Evolutionary conservation across 805 yeast species (phyloP).

Genomic region (Saturnispora sekii): DNA sequence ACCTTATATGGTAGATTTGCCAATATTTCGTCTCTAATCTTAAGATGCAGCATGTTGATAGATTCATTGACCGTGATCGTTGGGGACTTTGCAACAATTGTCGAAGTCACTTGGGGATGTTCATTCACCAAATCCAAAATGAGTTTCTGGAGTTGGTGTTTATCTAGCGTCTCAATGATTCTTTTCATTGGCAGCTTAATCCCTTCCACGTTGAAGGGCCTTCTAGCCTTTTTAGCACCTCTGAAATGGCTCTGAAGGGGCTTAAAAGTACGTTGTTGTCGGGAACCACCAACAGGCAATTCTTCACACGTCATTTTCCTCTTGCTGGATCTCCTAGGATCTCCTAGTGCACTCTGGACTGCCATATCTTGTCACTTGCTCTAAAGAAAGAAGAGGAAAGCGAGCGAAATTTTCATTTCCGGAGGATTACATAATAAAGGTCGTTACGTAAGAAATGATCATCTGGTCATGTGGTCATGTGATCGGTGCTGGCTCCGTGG

Average conservation of each 20-base stretch:
- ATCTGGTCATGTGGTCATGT: too few species aligned
- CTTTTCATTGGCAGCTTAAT: constrained; percentile 54
- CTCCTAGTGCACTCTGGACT: too few species aligned
- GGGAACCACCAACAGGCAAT: not conserved
- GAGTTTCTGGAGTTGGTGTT: constrained; percentile 41
- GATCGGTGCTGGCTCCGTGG: too few species aligned
- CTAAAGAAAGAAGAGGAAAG: too few species aligned
- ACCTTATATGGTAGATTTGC: constrained; percentile 64
- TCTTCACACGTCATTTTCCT: not conserved
- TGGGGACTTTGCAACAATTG: constrained; percentile 46
- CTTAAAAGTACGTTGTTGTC: not conserved
- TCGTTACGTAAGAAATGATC: too few species aligned
- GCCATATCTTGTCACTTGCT: too few species aligned
- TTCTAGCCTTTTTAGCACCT: constrained; percentile 27
- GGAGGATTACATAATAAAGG: too few species aligned
- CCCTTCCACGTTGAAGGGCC: constrained; percentile 35
- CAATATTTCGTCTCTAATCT: constrained; percentile 33
- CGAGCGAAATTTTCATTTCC: too few species aligned
- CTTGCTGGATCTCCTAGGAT: too few species aligned
- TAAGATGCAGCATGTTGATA: constrained; percentile 37
- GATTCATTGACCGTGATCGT: constrained; percentile 46
- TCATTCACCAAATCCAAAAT: constrained; percentile 41
- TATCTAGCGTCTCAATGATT: constrained; percentile 59
- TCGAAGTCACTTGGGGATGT: constrained; percentile 53
- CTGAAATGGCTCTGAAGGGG: not conserved